These are phyloP conservation scores for Aspergillus fumigatus DNA, from an alignment of 2,329 filamentous ascomycete genomes.

Conservation along the genomic window DNA sequence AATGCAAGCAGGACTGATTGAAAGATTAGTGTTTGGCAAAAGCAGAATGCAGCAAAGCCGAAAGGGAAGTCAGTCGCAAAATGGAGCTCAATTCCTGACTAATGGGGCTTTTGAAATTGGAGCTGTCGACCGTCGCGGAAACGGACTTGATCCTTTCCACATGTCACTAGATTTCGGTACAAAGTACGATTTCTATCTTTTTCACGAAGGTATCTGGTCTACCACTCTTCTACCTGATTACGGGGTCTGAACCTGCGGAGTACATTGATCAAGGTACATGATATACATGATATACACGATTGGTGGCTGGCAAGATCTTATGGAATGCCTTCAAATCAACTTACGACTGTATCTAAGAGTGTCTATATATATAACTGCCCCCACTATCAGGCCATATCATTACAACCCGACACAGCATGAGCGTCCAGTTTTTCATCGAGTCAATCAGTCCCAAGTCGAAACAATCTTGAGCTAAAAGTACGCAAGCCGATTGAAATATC, in stretches of 20 bases:
- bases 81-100: background rate
- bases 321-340: background rate
- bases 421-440: background rate
- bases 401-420: background rate
- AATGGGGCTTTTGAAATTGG: background rate
- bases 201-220: too few species aligned
- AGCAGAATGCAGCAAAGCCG: background rate
- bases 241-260: too few species aligned
- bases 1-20: background rate
- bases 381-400: background rate
- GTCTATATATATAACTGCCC: too few species aligned
- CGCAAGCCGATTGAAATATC: background rate
- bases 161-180: background rate
- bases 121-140: slow-evolving; percentile 11
- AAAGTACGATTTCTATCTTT: background rate
- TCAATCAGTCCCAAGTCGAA: background rate
- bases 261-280: background rate
- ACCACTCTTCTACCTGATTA: too few species aligned
- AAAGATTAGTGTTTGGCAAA: background rate
- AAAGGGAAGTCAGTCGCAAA: background rate
- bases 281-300: background rate
- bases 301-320: background rate
- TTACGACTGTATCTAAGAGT: too few species aligned
- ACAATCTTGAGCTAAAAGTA: background rate
- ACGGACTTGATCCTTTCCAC: background rate